Base-by-base conservation (phyloP, 2,329 filamentous ascomycete species). In the Madurella fahalii region DNA sequence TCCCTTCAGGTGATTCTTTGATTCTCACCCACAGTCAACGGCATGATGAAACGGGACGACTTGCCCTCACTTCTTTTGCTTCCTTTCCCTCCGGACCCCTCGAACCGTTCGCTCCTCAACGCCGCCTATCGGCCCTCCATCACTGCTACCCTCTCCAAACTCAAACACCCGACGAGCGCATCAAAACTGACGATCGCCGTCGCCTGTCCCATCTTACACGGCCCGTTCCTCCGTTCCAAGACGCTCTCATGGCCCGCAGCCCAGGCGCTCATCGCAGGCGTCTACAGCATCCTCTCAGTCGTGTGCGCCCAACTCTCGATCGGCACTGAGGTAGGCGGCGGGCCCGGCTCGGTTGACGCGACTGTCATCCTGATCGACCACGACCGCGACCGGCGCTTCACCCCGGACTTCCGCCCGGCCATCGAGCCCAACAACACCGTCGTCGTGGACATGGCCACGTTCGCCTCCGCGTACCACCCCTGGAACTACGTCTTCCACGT, bases 261-360 rank as follows among this genome's bases (percentile, higher is more conserved):
- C 0, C 90, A 96, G 69, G 77, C 79, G n/a, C 76, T 93, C 5
- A 72, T 96, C 18, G 87, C 88, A 2, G 81, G 82, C 25, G 68
- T 95, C 20, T 97, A 97, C 76, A 84, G 85, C 64, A 78, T 96
- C 47, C 75, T 94, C 53, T 86, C 86, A 34, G 74, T 85, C 44
- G 76, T 90, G n/a, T 90, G 87, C 58, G 82, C 85, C 12, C 78
- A 83, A 60, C 74, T 82, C 46, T 74, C 74, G 45, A 78, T 74
- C 73, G 86, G 69, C 72, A 89, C 70, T 68, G 89, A 71, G 76
- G 81, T 74, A 7, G 71, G 72, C 41, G 75, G 73, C 13, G 82
- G 83, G 37, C 78, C 83, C 0, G 84, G 84, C 44, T 87, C 89
- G 20, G 81, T 96, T 15, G 90, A 96, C 70, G 79, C 83, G 1